Percentiles rank a stretch among this genome's conserved stretches.
Conservation (phyloP, 2,329 filamentous ascomycete species). For the Blastomyces parvus region DNA sequence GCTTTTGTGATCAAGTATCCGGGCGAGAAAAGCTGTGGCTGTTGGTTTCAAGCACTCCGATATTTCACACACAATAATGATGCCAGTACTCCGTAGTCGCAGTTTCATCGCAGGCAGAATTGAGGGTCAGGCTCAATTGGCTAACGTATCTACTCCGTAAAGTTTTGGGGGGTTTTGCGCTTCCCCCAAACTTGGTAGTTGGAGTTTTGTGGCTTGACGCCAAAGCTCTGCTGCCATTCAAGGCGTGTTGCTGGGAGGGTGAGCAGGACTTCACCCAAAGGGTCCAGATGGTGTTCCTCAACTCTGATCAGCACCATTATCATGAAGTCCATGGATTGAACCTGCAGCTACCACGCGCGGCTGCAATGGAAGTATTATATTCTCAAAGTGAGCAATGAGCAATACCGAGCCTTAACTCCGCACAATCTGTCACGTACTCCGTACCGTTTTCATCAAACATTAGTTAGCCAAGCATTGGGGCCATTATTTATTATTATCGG, state of each 20-base stretch:
- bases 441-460: not conserved
- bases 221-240: not conserved
- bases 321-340: not conserved
- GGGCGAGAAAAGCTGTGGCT: not conserved
- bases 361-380: not conserved
- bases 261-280: not conserved
- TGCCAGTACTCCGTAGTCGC: not conserved
- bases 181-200: slow-evolving; percentile 2
- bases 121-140: not conserved
- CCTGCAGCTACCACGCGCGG: not conserved
- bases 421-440: not conserved
- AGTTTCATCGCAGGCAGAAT: not conserved
- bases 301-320: not conserved
- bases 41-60: not conserved
- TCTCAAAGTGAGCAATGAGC: not conserved
- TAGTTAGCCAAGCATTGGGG: not conserved
- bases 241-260: not conserved
- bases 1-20: not conserved
- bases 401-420: not conserved
- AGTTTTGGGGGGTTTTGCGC: not conserved
- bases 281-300: not conserved
- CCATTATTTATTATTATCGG: no score
- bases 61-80: not conserved
- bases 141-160: not conserved
- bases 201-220: slow-evolving; percentile 5